Evolutionary conservation across 805 yeast genomes (phyloP).

Genomic region (Pichia manshurica): DNA sequence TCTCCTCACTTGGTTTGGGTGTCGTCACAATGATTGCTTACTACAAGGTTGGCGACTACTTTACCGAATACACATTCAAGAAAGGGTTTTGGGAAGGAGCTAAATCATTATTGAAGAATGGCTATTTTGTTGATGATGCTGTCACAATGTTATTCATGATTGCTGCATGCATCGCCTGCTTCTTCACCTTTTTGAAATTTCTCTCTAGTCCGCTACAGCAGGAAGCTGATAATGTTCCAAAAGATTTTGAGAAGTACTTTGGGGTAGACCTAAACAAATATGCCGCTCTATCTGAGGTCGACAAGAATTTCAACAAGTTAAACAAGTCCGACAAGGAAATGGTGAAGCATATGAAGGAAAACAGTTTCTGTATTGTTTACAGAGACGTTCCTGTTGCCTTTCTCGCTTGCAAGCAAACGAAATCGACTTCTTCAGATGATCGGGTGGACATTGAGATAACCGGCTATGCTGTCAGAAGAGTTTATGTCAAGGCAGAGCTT

Average conservation of each 20-base stretch:
- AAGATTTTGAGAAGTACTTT: constrained; percentile 36
- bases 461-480: constrained; percentile 62
- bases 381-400: constrained; percentile 70
- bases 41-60: constrained; percentile 19
- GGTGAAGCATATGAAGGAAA: constrained; percentile 31
- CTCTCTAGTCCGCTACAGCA: constrained; percentile 45
- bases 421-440: constrained; percentile 20
- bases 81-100: constrained; percentile 13
- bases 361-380: constrained; percentile 54
- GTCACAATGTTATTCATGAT: constrained; percentile 35
- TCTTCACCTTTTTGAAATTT: constrained; percentile 36
- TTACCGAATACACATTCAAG: constrained; percentile 22
- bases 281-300: constrained; percentile 18
- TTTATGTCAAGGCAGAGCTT: constrained; percentile 59
- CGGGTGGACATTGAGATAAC: constrained; percentile 37
- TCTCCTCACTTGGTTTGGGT: constrained; percentile 27
- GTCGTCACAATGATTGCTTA: constrained; percentile 19
- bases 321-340: constrained; percentile 17
- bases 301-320: constrained; percentile 12
- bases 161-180: constrained; percentile 33
- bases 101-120: constrained; percentile 15
- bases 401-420: constrained; percentile 36
- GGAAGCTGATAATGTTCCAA: constrained; percentile 33
- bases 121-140: constrained; percentile 24
- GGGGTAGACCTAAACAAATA: constrained; percentile 48